Evolutionary conservation across 345 rosid species (phyloP).

Genomic region (Carallia pectinifolia): DNA sequence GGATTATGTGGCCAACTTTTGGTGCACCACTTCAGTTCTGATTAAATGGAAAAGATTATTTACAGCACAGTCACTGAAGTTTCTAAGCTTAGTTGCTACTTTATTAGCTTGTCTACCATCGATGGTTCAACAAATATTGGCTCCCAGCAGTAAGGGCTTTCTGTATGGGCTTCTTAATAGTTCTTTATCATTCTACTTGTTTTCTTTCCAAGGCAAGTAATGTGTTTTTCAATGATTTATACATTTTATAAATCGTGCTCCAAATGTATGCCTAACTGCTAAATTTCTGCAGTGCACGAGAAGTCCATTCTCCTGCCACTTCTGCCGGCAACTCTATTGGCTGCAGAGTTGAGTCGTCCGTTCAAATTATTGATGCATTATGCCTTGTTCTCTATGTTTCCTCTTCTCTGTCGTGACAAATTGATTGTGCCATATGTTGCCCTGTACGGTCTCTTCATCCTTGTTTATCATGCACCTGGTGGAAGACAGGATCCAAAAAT

Average conservation of each 20-base stretch:
- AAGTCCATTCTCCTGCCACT: slow-evolving; percentile 92
- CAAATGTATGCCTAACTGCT: slow-evolving; percentile 7
- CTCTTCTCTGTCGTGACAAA: slow-evolving; percentile 78
- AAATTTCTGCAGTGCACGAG: slow-evolving; percentile 80
- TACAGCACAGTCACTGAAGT: slow-evolving; percentile 51
- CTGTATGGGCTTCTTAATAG: slow-evolving; percentile 71
- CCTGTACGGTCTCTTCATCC: slow-evolving; percentile 44
- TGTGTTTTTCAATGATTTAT: slow-evolving; percentile 7
- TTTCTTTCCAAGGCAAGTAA: slow-evolving; percentile 80
- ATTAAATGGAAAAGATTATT: slow-evolving; percentile 86
- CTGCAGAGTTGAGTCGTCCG: slow-evolving; percentile 51
- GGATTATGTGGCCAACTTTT: slow-evolving; percentile 95
- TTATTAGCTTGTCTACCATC: slow-evolving; percentile 71
- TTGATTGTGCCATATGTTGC: slow-evolving; percentile 64
- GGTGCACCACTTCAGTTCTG: slow-evolving; percentile 80
- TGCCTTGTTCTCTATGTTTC: slow-evolving; percentile 88
- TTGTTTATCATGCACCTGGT: slow-evolving; percentile 48
- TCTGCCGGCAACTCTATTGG: slow-evolving; percentile 75
- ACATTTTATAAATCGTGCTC: neutral
- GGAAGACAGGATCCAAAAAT: slow-evolving; percentile 21
- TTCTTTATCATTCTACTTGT: slow-evolving; percentile 79
- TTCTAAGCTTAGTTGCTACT: slow-evolving; percentile 62
- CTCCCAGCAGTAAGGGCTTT: slow-evolving; percentile 82
- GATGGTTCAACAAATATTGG: slow-evolving; percentile 76
- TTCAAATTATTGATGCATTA: slow-evolving; percentile 56